A percentile compares a stretch with the other conserved stretches of the same genome.
Conservation (phyloP, 441 rosid genomes). For the Hura crepitans region DNA sequence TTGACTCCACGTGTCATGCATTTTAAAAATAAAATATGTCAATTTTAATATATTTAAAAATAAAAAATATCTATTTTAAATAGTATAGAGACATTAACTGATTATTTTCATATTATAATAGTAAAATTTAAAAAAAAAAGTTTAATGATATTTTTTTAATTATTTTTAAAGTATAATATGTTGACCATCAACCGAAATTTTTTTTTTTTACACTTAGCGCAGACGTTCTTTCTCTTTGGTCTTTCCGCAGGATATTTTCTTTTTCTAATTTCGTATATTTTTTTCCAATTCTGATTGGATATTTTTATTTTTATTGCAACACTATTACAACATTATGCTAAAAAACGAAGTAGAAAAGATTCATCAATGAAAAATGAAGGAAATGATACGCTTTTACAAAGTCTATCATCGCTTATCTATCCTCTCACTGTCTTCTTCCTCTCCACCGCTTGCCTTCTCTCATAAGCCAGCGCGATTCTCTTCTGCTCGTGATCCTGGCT, state of each 20-base stretch:
- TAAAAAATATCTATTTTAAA: no score
- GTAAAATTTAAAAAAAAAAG: no score
- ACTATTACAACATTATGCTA: neutral
- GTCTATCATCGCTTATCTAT: constrained; percentile 41
- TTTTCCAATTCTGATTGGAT: constrained; percentile 10
- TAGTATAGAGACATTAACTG: no score
- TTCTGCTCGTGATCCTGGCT: constrained; percentile 23
- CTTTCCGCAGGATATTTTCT: neutral
- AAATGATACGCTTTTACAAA: constrained; percentile 46
- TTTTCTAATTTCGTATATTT: neutral
- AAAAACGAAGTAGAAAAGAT: neutral
- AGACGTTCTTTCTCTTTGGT: no score
- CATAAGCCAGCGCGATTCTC: constrained; percentile 27
- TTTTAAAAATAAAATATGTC: no score
- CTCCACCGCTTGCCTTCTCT: constrained; percentile 25
- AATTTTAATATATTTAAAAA: no score
- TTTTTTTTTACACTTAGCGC: no score
- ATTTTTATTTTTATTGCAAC: neutral
- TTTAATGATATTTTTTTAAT: no score
- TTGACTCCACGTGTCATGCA: no score
- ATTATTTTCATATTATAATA: no score
- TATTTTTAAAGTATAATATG: no score
- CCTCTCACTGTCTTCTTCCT: constrained; percentile 30
- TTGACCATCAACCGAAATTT: no score
- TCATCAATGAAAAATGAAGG: neutral